A percentile compares a stretch with the other conserved stretches of the same genome.
phyloP scores from a whole-genome alignment of 2,329 filamentous ascomycete species.

The Beauveria sp. region DNA sequence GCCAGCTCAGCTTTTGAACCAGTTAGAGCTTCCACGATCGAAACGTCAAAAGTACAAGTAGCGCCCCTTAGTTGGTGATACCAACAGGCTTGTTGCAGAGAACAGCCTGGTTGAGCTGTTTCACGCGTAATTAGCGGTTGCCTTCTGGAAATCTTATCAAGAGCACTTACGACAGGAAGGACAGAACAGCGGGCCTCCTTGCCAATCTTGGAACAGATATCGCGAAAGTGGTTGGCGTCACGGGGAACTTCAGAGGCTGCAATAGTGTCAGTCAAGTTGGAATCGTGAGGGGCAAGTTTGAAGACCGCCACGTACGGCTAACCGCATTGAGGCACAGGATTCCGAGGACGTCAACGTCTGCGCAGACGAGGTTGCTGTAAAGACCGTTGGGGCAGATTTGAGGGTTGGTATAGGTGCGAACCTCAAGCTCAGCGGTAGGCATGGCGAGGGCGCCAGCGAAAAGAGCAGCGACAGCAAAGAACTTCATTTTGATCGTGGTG shows the following conservation, averaged over 20 bases:
- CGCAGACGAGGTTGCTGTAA: constrained; percentile 14
- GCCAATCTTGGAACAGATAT: constrained; percentile 4
- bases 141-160: no score
- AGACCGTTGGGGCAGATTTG: constrained; percentile 4
- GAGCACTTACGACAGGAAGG: background rate
- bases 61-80: background rate
- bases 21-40: background rate
- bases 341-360: constrained; percentile 12
- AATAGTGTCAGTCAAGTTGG: background rate
- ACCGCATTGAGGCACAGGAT: constrained; percentile 7
- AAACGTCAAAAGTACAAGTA: background rate
- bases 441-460: constrained; percentile 14
- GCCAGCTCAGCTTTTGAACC: background rate
- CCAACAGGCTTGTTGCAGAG: background rate
- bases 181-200: constrained; percentile 7
- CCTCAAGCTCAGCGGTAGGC: constrained; percentile 9
- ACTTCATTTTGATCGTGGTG: constrained; percentile 15
- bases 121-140: background rate
- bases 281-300: no score
- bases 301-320: background rate
- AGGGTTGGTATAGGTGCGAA: background rate
- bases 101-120: background rate
- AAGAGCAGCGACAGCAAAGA: constrained; percentile 14
- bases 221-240: background rate
- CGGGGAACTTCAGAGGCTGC: background rate